These are phyloP conservation scores for button mushroom (Agaricus bisporus) DNA, from an alignment of 768 basidiomycete species.

Conservation along the genomic window DNA sequence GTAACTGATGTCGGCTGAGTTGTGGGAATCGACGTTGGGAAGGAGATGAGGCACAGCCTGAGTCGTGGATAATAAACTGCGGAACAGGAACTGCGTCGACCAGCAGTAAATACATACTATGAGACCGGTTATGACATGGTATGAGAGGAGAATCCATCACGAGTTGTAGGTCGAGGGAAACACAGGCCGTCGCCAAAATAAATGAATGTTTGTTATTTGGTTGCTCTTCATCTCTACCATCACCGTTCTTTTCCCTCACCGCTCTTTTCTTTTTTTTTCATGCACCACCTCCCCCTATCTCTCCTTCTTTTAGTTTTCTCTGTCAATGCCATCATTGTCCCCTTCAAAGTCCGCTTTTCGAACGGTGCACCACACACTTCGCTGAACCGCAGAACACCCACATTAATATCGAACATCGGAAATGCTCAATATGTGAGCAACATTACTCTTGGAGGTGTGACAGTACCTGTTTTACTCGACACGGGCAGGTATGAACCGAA, in stretches of 20 bases:
- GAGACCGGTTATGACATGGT: background rate
- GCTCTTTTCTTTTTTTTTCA: slow-evolving; percentile 14
- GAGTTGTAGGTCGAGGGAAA: background rate
- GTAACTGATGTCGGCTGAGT: slow-evolving; percentile 35
- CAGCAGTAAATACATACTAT: slow-evolving; percentile 4
- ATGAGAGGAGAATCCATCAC: background rate
- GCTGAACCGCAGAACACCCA: slow-evolving; percentile 26
- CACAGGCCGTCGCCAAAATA: background rate
- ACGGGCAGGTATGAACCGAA: slow-evolving; percentile 57
- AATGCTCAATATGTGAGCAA: slow-evolving; percentile 73
- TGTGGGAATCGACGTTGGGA: slow-evolving; percentile 17
- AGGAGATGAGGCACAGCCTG: too few relatives aligned
- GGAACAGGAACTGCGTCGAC: slow-evolving; percentile 6
- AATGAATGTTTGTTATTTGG: slow-evolving; percentile 9
- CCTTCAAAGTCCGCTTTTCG: slow-evolving; percentile 30
- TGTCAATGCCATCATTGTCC: slow-evolving; percentile 32
- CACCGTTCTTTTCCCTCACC: slow-evolving; percentile 3
- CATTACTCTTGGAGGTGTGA: slow-evolving; percentile 56
- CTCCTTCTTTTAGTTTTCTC: slow-evolving; percentile 33
- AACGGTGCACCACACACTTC: slow-evolving; percentile 16
- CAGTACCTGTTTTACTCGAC: slow-evolving; percentile 60
- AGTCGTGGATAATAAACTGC: too few relatives aligned
- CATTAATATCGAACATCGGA: slow-evolving; percentile 55
- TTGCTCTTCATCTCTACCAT: slow-evolving; percentile 4
- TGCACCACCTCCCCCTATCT: slow-evolving; percentile 33